These are phyloP conservation scores for Aspergillus sp. DNA, from an alignment of 2,329 filamentous ascomycete species.

Conservation along the genomic window DNA sequence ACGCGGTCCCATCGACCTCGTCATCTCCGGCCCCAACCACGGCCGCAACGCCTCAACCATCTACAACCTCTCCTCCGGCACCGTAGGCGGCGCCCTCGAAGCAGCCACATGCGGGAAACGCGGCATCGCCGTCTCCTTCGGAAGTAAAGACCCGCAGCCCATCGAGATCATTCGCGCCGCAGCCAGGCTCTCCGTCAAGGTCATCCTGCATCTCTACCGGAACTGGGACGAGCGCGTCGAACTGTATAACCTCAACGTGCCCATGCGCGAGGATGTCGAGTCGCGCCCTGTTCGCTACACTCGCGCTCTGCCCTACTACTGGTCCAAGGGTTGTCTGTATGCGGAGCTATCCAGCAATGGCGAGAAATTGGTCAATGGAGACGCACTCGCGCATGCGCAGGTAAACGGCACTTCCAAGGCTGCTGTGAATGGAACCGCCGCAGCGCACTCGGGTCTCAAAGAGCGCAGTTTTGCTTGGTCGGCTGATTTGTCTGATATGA, in stretches of 20 bases:
- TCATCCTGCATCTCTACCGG: slow-evolving; percentile 68
- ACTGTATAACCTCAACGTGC: slow-evolving; percentile 82
- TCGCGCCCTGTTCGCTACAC: slow-evolving; percentile 68
- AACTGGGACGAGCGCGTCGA: slow-evolving; percentile 70
- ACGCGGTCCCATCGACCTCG: slow-evolving; percentile 64
- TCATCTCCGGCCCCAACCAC: slow-evolving; percentile 73
- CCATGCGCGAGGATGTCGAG: slow-evolving; percentile 69
- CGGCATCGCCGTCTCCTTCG: slow-evolving; percentile 77
- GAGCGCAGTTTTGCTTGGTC: slow-evolving; percentile 90
- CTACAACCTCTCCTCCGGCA: slow-evolving; percentile 70
- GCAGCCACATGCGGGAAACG: slow-evolving; percentile 63
- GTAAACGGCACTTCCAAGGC: slow-evolving; percentile 6
- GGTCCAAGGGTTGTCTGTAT: slow-evolving; percentile 73
- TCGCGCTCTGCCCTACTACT: slow-evolving; percentile 79
- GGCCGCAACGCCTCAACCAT: slow-evolving; percentile 74
- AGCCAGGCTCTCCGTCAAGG: slow-evolving; percentile 62
- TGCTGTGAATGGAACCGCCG: slow-evolving; percentile 14
- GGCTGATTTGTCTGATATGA: slow-evolving; percentile 76
- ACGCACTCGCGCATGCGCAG: slow-evolving; percentile 1
- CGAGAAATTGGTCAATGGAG: slow-evolving; percentile 47
- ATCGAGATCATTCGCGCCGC: slow-evolving; percentile 69
- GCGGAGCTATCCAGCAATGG: slow-evolving; percentile 57
- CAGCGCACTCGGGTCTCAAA: slow-evolving; percentile 42
- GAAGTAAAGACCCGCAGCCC: slow-evolving; percentile 75
- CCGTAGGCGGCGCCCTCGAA: slow-evolving; percentile 70